Evolutionary conservation across 192 early-diverging fungal genomes (phyloP), one percentile per base, ranked within the genome.

Genomic region (Radiomyces spectabilis): DNA sequence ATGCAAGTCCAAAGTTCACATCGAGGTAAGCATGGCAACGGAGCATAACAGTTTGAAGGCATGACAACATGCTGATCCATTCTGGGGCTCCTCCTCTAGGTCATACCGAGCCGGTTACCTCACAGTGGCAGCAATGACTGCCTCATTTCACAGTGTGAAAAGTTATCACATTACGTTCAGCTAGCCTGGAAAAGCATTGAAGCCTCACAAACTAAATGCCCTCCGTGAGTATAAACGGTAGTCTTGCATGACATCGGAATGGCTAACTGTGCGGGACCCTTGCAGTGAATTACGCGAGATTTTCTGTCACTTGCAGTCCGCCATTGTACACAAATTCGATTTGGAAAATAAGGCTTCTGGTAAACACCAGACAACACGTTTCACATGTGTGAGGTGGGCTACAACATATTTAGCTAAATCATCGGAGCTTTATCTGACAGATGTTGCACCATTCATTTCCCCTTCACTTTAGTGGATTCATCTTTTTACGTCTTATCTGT

Each of bases 401-500:
- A 63, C 65, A 22, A 18, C 2, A 53, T 52, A 32, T 8, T 47
- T n/a, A n/a, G n/a, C n/a, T n/a, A n/a, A n/a, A n/a, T n/a, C n/a
- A n/a, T n/a, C n/a, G n/a, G n/a, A n/a, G n/a, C n/a, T n/a, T n/a
- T n/a, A n/a, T n/a, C n/a, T n/a, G n/a, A n/a, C n/a, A n/a, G n/a
- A 38, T 26, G 26, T 27, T 34, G 6, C 35, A 35, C 24, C n/a
- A 49, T 21, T 55, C 58, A 26, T 53, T 55, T 25, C 57, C 55
- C 16, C 59, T 58, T 0, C 57, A 41, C 1, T 51, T 77, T 29
- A 86, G 81, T 41, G 82, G 83, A 10, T 87, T 88, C 56, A 62
- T 88, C 15, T 88, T 88, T 50, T 53, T 88, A 30, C 72, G 86
- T 1, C 57, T 87, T 30, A 71, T 88, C 40, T 86, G 85, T 40